phyloP scores from a whole-genome alignment of 1,284 basidiomycete genomes.

The Cryptococcus hybrid region DNA sequence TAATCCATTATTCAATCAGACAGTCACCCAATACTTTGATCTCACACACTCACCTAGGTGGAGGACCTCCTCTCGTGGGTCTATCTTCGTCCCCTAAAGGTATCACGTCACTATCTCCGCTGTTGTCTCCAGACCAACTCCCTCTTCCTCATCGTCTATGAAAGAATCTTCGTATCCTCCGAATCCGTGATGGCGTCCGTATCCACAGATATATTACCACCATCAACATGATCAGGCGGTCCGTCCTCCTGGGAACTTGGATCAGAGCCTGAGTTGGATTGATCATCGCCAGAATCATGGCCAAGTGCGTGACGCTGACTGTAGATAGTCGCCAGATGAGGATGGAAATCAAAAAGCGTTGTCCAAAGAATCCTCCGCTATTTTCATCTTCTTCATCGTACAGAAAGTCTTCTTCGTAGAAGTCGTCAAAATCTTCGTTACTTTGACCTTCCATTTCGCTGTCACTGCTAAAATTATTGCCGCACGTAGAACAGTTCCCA shows the following conservation, averaged over 20 bases:
- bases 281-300: too few species aligned
- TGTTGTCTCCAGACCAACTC: background rate
- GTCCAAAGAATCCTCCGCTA: too few species aligned
- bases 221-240: too few species aligned
- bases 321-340: too few species aligned
- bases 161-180: constrained; percentile 22
- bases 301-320: too few species aligned
- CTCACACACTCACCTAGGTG: background rate
- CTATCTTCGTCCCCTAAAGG: background rate
- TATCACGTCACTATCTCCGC: background rate
- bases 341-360: too few species aligned
- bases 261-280: too few species aligned
- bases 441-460: constrained; percentile 8
- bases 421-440: too few species aligned
- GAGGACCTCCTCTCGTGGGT: background rate
- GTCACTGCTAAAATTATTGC: constrained; percentile 24
- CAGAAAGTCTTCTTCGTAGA: too few species aligned
- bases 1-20: background rate
- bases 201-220: too few species aligned
- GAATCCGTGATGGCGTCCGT: background rate
- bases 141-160: constrained; percentile 25
- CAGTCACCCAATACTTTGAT: background rate
- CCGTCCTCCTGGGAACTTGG: too few species aligned
- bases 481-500: constrained; percentile 32
- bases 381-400: too few species aligned